Base-by-base conservation (phyloP, 306 rosid genomes). In the Vigna reflexopilosa region DNA sequence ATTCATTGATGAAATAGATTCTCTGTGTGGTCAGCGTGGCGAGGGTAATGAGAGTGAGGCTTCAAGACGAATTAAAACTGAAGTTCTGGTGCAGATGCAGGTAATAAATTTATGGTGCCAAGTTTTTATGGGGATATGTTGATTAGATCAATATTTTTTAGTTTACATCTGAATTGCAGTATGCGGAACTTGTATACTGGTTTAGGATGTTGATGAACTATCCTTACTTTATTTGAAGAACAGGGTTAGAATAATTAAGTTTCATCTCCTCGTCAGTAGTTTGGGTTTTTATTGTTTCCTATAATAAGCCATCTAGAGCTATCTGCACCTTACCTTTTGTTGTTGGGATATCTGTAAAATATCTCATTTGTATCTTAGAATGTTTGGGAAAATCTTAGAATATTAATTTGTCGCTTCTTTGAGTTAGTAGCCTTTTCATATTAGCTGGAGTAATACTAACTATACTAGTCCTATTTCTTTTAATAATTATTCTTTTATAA, bases 1-100 rank as follows among this genome's bases (percentile, higher is more conserved):
- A 80, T 96, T 96, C 67, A 26, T 96, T 59, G 99, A 96, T 88
- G 99, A 96, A 89, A 96, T 96, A 83, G 99, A 96, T 89, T 96
- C 99, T 12, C 80, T 96, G 40, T 91, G 99, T 75, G 99, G 99
- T 85, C 86, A 85, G 72, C 98, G 99, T 76, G 99, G 99, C 47
- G 99, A 96, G 85, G 99, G 99, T 70, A 96, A 96, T 74, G 99
- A 96, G 81, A 96, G 99, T 82, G 99, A 96, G 88, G 99, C 99
- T 61, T 96, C 99, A 65, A 90, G 99, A 77, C 96, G 99, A 61
- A 96, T 96, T 73, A 96, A 96, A 89, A 96, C 99, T 7, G 99
- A 96, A 84, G 94, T 96, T 82, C 91, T 96, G 83, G 99, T 96
- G 82, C 99, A 96, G 88, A 96, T 96, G 99, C 99, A 96, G 99